Conservation (phyloP, 306 rosid species). For the Myrica gale region DNA sequence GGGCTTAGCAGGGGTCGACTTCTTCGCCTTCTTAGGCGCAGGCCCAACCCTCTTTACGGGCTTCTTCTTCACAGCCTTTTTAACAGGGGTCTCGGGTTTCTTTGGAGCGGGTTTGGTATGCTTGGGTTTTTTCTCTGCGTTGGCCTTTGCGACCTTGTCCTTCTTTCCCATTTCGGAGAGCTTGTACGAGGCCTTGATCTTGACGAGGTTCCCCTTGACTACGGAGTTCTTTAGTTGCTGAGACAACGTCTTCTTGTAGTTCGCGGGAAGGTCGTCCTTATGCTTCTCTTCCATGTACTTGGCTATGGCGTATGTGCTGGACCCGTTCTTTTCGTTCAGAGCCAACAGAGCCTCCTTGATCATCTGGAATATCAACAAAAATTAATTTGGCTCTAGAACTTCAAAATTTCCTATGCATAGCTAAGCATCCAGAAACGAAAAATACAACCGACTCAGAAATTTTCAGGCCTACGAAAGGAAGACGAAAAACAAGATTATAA, state of each 20-base stretch:
- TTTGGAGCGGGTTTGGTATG: conserved; percentile 21
- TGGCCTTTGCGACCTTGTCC: conserved; percentile 23
- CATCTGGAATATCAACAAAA: conserved; percentile 51
- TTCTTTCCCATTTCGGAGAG: conserved; percentile 44
- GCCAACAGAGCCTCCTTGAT: conserved; percentile 70
- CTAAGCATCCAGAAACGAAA: neutral
- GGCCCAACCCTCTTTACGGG: conserved; percentile 22
- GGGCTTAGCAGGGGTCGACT: conserved; percentile 54
- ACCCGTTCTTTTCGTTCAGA: conserved; percentile 72
- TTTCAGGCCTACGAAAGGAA: neutral
- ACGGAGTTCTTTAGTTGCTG: conserved; percentile 79
- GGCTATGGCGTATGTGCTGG: conserved; percentile 87
- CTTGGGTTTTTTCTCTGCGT: conserved; percentile 23
- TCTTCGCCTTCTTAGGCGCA: conserved; percentile 44
- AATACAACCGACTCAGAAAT: neutral
- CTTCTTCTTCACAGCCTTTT: conserved; percentile 31
- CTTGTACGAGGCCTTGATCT: conserved; percentile 82
- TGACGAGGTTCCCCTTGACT: conserved; percentile 59
- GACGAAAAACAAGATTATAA: neutral
- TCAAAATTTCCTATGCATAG: neutral
- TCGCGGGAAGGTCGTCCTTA: conserved; percentile 60
- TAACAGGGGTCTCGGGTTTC: conserved; percentile 20
- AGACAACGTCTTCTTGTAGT: conserved; percentile 69
- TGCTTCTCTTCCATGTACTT: conserved; percentile 89
- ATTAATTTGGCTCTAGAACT: neutral